Conservation (phyloP, 2,329 filamentous ascomycete genomes). For the Podosphaera leucotricha region DNA sequence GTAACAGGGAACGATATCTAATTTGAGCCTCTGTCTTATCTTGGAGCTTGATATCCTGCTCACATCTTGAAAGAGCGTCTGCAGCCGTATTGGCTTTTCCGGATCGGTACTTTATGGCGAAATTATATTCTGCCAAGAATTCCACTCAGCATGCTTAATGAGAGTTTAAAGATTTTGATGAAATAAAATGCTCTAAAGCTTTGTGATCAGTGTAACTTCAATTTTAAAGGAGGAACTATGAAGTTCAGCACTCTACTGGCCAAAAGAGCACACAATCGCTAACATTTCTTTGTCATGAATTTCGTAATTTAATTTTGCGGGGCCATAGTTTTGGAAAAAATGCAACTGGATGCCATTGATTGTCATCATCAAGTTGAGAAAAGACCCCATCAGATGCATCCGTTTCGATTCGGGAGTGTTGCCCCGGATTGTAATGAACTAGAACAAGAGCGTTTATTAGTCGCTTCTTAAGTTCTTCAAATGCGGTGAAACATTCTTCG, state of each 20-base stretch:
- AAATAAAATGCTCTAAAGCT: constrained; percentile 1
- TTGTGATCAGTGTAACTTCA: neutral
- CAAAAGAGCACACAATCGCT: neutral
- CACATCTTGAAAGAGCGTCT: neutral
- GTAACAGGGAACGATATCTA: neutral
- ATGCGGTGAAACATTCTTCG: neutral
- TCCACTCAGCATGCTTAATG: neutral
- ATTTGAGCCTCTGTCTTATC: neutral
- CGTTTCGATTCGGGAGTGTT: neutral
- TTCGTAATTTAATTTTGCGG: neutral
- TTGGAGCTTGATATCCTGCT: neutral
- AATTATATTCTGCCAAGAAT: neutral
- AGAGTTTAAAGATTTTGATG: neutral
- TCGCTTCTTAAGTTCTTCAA: neutral
- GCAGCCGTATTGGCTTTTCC: neutral
- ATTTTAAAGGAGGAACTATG: neutral
- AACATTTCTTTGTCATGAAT: constrained; percentile 1
- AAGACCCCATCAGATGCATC: neutral
- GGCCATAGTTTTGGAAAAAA: neutral
- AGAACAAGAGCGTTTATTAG: neutral
- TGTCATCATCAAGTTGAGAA: neutral
- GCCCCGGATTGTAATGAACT: neutral
- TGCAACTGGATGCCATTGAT: neutral
- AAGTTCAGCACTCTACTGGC: neutral
- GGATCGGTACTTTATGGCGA: neutral